Evolutionary conservation across 2,329 filamentous ascomycete genomes (phyloP), one percentile per base, ranked within the genome.

Genomic region (Penicillium freii): DNA sequence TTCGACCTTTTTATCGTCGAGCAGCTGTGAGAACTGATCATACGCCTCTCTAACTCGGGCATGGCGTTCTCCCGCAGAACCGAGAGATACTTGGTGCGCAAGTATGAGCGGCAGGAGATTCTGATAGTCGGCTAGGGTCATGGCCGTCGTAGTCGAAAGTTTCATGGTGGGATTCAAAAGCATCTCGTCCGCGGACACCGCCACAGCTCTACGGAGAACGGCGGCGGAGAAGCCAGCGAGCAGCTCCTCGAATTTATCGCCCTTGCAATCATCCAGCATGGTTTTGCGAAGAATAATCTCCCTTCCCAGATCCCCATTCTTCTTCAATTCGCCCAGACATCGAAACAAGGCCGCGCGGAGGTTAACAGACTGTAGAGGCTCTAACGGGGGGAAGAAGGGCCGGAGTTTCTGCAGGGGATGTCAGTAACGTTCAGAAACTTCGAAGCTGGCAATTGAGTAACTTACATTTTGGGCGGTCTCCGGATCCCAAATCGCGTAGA

Each of bases 251-350:
- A 97, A 84, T 62, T 91, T 87, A 54, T 96, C 92, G 6, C 93
- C 93, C 64, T 89, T 92, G 77, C 94, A 99, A 67, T 99, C 93
- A 71, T 99, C 94, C 51, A 99, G 80, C 90, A 97, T 96, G 0
- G 91, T 96, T 78, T 96, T 97, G 51, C 94, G 86, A 33, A 97
- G 77, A 0, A 95, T 84, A 0, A 84, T 84, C 69, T 96, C 92
- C 49, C 90, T 83, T 3, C 91, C 90, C 9, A 97, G 80, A 0
- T 88, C 80, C 31, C 92, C 92, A 76, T 86, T 90, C 78, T 95
- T 96, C 79, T 97, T 97, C 58, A 91, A 80, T 51, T 91, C 87
- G 62, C 93, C 90, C 53, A 99, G 84, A 64, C 83, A 86, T 73
- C 91, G 85, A 66, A 92, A 89, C 9, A 97, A 81, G 9, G 90